Evolutionary conservation across 441 rosid genomes (phyloP).

Genomic region (Rhodomyrtus psidioides): DNA sequence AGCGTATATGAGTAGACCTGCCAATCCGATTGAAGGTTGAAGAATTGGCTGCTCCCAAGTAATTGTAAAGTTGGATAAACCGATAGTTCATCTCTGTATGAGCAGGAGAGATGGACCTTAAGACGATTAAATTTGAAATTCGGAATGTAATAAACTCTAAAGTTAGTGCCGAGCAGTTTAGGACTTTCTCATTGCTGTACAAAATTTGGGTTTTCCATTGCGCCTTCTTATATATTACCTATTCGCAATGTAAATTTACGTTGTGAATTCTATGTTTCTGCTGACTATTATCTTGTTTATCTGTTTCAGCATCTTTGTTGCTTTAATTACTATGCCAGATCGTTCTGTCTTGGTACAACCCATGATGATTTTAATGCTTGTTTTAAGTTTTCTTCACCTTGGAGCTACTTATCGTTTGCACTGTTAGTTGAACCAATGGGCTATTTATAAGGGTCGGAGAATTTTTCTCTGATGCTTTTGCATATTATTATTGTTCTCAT

Average conservation of each 20-base stretch:
- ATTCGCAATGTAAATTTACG: neutral
- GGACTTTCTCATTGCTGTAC: neutral
- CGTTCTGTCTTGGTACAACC: neutral
- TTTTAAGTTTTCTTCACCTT: neutral
- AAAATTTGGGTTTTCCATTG: neutral
- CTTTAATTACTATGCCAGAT: neutral
- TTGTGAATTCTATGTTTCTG: neutral
- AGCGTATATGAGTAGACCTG: neutral
- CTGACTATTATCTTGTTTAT: neutral
- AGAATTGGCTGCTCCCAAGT: neutral
- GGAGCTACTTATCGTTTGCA: neutral
- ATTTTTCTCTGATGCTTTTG: neutral
- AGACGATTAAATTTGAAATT: neutral
- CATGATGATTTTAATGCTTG: neutral
- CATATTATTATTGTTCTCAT: neutral
- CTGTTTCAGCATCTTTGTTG: neutral
- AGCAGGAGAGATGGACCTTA: neutral
- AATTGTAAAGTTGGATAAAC: neutral
- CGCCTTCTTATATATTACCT: neutral
- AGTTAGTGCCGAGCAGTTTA: neutral
- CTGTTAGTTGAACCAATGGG: neutral
- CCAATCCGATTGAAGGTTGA: neutral
- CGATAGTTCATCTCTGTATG: neutral
- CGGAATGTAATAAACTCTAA: neutral
- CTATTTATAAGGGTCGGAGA: neutral